These are phyloP conservation scores for Suhomyces yuchorum DNA, from an alignment of 1,139 yeast species.

Conservation along the genomic window DNA sequence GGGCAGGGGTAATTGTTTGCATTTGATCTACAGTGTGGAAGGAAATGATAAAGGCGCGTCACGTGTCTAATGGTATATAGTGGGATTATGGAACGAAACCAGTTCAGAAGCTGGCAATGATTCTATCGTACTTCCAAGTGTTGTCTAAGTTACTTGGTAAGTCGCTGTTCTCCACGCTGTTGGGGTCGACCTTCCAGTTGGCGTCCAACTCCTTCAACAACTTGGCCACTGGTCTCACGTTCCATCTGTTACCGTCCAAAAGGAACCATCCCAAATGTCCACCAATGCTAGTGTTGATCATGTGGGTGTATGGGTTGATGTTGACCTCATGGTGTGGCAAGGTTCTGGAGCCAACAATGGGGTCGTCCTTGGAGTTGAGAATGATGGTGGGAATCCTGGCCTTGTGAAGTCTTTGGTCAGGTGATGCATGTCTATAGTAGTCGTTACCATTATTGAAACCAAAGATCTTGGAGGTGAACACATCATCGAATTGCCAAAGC, in stretches of 20 bases:
- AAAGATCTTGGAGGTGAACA: constrained; percentile 69
- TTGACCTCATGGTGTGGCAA: constrained; percentile 63
- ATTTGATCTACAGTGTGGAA: too few species aligned
- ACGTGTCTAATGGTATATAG: too few species aligned
- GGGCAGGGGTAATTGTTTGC: too few species aligned
- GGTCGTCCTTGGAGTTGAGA: constrained; percentile 57
- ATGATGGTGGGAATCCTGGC: constrained; percentile 57
- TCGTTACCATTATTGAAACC: constrained; percentile 73
- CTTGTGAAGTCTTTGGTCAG: constrained; percentile 53
- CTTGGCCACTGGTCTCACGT: constrained; percentile 39
- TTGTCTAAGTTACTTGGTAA: constrained; percentile 33
- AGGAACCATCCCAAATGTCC: constrained; percentile 78
- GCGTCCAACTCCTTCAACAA: constrained; percentile 37
- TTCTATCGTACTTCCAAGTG: constrained; percentile 38
- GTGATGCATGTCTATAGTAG: constrained; percentile 72
- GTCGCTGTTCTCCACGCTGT: constrained; percentile 18
- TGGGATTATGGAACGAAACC: neutral
- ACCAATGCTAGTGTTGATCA: constrained; percentile 74
- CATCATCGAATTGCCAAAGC: constrained; percentile 64
- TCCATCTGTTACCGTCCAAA: constrained; percentile 56
- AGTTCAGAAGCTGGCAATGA: constrained; percentile 14
- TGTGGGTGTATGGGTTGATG: constrained; percentile 67
- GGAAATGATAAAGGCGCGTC: too few species aligned
- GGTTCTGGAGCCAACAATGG: constrained; percentile 53
- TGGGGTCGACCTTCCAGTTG: constrained; percentile 25